Evolutionary conservation across 2,329 filamentous ascomycete genomes (phyloP), one percentile per base, ranked within the genome.

Genomic region (Fusarium anguioides): DNA sequence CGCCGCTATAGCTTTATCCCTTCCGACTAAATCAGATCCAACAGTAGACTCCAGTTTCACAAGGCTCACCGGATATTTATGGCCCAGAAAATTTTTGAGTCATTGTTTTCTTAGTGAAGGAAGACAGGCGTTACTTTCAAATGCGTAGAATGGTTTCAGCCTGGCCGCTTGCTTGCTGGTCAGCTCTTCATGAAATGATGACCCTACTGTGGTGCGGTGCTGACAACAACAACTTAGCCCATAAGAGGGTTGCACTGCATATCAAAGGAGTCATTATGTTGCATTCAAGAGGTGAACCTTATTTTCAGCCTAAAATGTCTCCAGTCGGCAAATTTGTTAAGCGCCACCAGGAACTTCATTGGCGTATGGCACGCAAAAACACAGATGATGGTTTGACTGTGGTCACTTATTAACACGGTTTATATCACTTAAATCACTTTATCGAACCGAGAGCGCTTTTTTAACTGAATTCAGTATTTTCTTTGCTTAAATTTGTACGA

Each of bases 401-500:
- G 23, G 8, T 42, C 24, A 40, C 20, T 26, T 8, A 17, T 20
- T 20, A 7, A n/a, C 6, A 49, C 14, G n/a, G 31, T 23, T 14
- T 17, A 48, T 15, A 11, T 6, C 20, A 24, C 17, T 20, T 8
- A 6, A 17, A 17, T 24, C 11, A 37, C 23, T 17, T 2, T 9
- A 17, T 15, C 15, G 12, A 15, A 31, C 12, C 4, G 18, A 11
- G 14, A 6, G 6, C 5, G 15, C 24, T 48, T 39, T 3, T 6
- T 46, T 27, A 18, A 14, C 39, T 33, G 9, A n/a, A 20, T 23
- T 26, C 45, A 24, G 31, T 47, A 44, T 44, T 23, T 45, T 39
- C 15, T 29, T 44, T 44, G 36, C 36, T 20, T 44, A 44, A 26
- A 12, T 61, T 61, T 61, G 35, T 61, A 61, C 56, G 35, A 36